Percentiles rank a stretch among this genome's conserved stretches.
phyloP scores from a whole-genome alignment of 1,139 yeast genomes.

The Taiozyma sp. region DNA sequence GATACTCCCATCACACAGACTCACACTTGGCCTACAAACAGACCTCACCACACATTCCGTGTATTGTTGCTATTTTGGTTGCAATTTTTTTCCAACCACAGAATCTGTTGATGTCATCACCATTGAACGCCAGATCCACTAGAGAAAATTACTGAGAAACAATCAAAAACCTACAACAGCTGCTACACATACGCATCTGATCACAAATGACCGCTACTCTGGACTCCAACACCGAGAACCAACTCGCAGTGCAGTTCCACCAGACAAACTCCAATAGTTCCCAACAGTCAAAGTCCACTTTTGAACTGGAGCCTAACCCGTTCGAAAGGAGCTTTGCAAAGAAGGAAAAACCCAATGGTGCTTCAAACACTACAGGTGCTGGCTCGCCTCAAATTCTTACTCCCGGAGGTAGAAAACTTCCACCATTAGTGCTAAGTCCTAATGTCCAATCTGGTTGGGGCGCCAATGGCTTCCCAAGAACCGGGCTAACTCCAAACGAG shows the following conservation, averaged over 20 bases:
- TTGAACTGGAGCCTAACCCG: constrained; percentile 91
- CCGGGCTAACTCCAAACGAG: constrained; percentile 69
- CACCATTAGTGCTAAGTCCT: constrained; percentile 41
- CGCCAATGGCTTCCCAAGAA: constrained; percentile 30
- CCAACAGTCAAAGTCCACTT: constrained; percentile 24
- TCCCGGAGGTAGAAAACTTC: constrained; percentile 54
- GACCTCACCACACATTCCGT: no score
- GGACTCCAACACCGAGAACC: background rate
- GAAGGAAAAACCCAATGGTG: constrained; percentile 18
- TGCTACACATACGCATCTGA: background rate
- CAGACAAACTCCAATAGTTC: background rate
- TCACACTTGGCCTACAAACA: no score
- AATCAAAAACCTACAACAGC: background rate
- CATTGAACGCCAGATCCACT: background rate
- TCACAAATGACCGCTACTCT: background rate
- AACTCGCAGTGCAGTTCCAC: background rate
- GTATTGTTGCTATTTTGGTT: background rate
- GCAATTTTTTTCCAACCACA: background rate
- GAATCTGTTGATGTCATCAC: background rate
- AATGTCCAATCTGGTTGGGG: constrained; percentile 23
- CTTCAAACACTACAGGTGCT: constrained; percentile 5
- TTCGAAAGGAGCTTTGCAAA: constrained; percentile 88
- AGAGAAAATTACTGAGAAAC: no score
- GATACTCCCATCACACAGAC: background rate
- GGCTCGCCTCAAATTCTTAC: constrained; percentile 49